Base-by-base conservation (phyloP, 495 filamentous ascomycete species). In the Penicillium bovifimosum region DNA sequence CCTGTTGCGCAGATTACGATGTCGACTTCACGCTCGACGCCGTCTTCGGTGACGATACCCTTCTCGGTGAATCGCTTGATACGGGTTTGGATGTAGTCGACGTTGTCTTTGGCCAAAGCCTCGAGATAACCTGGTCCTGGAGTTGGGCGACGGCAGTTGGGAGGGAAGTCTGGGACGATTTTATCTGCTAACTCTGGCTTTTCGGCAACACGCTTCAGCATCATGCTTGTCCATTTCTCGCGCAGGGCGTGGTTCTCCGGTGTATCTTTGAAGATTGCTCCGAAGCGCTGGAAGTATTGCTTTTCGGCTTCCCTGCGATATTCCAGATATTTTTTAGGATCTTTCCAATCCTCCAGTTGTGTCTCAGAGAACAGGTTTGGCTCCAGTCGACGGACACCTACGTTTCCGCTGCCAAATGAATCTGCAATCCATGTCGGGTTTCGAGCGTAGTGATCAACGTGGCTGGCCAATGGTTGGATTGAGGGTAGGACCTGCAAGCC, bases 121-220 rank as follows among this genome's bases (percentile, higher is more conserved):
- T 89, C 86, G 14, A 90, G 78, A 61, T 89, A 90, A 0, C 83
- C 84, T 6, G 82, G 82, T 0, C 85, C 86, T 0, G 86, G 86
- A 0, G 86, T 90, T 0, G 87, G 72, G 11, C 86, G 82, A 41
- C 85, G 78, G 58, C 86, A 90, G 61, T 82, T 78, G 5, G 83
- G 82, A 0, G 77, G 74, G 60, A 86, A 90, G 50, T 84, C 78
- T 0, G 86, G 86, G 29, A 82, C 70, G 40, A 86, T 74, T 29
- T 74, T 68, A 8, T 78, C 69, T 17, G 72, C 59, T 17, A 86
- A 68, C 27, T 80, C 77, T 2, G 80, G 77, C 50, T 84, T 79
- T 36, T 73, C 71, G 9, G 69, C 63, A 17, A 85, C 56, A 4
- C 79, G 72, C 31, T 77, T 46, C 42, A 72, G 55, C 76, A 81